phyloP scores from a whole-genome alignment of 2,329 filamentous ascomycete species.

The Penicillium sp. region DNA sequence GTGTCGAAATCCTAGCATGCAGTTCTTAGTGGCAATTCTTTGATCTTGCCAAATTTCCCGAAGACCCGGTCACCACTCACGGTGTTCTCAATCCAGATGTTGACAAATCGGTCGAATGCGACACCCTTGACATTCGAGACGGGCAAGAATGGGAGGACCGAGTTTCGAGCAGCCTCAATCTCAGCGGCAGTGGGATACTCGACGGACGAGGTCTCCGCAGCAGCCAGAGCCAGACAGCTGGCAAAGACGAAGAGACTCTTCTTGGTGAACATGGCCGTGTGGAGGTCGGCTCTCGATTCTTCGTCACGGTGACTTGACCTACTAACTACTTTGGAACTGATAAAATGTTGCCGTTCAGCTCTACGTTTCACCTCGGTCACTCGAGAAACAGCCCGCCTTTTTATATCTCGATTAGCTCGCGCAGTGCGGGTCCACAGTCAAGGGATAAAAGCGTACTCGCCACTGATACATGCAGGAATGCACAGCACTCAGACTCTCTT shows the following conservation, averaged over 20 bases:
- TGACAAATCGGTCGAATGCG: constrained; percentile 64
- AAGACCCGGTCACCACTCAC: constrained; percentile 34
- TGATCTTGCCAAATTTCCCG: constrained; percentile 1
- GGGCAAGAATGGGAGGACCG: constrained; percentile 56
- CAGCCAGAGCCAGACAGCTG: constrained; percentile 19
- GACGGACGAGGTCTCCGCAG: constrained; percentile 23
- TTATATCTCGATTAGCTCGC: constrained; percentile 10
- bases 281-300: no score
- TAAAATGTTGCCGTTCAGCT: neutral
- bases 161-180: constrained; percentile 42
- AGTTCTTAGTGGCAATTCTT: no score
- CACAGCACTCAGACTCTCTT: no score
- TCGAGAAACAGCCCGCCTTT: neutral
- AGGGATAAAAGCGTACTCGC: neutral
- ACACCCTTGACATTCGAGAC: constrained; percentile 62
- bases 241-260: constrained; percentile 42
- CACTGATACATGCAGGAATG: no score
- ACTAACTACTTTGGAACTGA: neutral
- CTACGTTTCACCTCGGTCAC: no score
- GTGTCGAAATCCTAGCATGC: constrained; percentile 51
- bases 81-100: constrained; percentile 75
- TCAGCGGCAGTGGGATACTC: constrained; percentile 24
- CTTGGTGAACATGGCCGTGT: constrained; percentile 43
- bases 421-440: no score
- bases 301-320: neutral